Percentiles rank a stretch among this genome's conserved stretches.
These are phyloP conservation scores for Massospora cicadina DNA, from an alignment of 371 early-diverging fungal genomes.

Conservation along the genomic window DNA sequence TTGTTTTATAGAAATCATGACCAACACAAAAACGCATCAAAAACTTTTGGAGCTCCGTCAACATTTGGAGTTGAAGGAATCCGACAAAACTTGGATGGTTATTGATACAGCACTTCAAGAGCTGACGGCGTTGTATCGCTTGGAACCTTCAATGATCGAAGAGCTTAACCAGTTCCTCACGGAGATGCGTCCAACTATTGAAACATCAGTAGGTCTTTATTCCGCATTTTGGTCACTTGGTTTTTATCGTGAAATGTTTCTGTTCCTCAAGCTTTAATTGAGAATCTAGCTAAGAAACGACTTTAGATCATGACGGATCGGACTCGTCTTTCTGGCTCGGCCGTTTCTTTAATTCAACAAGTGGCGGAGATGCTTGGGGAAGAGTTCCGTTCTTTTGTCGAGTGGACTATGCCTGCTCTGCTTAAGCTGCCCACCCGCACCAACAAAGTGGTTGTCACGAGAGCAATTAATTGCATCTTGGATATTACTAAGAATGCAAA, in stretches of 20 bases:
- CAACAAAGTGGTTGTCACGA: conserved; percentile 29
- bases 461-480: conserved; percentile 22
- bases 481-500: conserved; percentile 22
- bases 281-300: too few species aligned
- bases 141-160: neutral
- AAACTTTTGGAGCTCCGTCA: neutral
- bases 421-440: conserved; percentile 31
- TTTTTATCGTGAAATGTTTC: too few species aligned
- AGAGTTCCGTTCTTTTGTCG: conserved; percentile 23
- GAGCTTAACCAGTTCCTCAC: neutral
- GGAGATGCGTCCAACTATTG: neutral
- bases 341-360: conserved; percentile 26
- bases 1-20: neutral
- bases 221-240: neutral
- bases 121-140: neutral
- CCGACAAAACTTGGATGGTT: neutral
- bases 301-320: conserved; percentile 29
- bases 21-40: neutral
- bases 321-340: conserved; percentile 28
- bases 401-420: conserved; percentile 23
- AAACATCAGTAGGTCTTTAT: neutral
- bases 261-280: too few species aligned
- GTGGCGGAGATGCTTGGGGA: conserved; percentile 24
- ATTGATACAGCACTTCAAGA: neutral
- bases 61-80: neutral